These are phyloP conservation scores for Globisporangium canariense DNA, from an alignment of 352 stramenopile species.

Conservation along the genomic window DNA sequence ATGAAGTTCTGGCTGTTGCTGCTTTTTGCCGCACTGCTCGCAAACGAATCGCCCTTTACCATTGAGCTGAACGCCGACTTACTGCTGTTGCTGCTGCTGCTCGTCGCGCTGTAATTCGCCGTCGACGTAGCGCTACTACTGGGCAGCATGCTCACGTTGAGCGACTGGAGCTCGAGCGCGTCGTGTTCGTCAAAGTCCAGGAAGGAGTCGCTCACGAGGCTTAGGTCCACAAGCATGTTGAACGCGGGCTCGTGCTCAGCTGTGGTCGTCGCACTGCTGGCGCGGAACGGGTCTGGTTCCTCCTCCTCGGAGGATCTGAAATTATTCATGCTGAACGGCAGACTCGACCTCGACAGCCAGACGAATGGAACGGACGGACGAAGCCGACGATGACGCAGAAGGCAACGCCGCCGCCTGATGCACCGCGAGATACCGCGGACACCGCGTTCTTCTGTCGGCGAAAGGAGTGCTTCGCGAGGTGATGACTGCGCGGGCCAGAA, in stretches of 20 bases:
- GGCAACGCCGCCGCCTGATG: neutral
- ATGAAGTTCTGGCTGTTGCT: neutral
- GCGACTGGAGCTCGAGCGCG: slow-evolving; percentile 8
- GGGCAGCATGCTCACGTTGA: slow-evolving; percentile 7
- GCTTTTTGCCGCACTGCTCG: neutral
- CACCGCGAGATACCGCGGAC: neutral
- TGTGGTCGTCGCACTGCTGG: neutral
- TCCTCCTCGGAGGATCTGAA: neutral
- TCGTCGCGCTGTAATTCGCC: neutral
- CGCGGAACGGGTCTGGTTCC: neutral
- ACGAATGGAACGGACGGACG: too few relatives aligned
- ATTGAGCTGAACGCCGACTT: neutral
- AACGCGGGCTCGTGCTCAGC: neutral
- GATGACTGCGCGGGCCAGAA: slow-evolving; percentile 2
- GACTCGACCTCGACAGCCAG: too few relatives aligned
- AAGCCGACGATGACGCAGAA: neutral
- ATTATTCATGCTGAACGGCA: neutral
- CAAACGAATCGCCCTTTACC: neutral
- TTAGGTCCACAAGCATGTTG: slow-evolving; percentile 15
- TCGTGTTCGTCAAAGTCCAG: neutral
- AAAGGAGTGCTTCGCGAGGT: neutral
- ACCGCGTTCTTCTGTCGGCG: neutral
- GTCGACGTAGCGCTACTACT: neutral
- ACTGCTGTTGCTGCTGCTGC: neutral
- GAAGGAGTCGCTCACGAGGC: neutral